These are phyloP conservation scores for Metschnikowia amazonensis DNA, from an alignment of 805 yeast species.

Conservation along the genomic window DNA sequence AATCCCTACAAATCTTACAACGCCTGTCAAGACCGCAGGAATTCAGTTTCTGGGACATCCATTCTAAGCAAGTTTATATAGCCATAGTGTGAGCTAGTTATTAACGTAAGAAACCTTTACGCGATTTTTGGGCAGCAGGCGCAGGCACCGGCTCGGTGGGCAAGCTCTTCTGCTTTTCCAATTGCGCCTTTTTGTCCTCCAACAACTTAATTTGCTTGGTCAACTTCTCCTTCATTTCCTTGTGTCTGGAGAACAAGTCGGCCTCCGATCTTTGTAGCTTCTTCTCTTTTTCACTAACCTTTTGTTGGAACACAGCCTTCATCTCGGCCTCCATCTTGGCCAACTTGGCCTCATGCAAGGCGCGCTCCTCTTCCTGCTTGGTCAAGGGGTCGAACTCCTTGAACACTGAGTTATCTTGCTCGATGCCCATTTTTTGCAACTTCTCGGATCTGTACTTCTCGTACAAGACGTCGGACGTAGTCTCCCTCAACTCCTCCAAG, in stretches of 20 bases:
- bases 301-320: conserved; percentile 94
- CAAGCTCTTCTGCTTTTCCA: conserved; percentile 58
- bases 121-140: conserved; percentile 45
- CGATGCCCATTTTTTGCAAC: conserved; percentile 75
- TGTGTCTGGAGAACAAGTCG: conserved; percentile 90
- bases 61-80: conserved; percentile 1
- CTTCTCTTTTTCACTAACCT: conserved; percentile 95
- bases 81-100: not conserved
- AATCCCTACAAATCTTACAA: no score
- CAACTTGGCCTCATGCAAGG: conserved; percentile 88
- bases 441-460: conserved; percentile 88
- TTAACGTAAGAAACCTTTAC: conserved; percentile 78
- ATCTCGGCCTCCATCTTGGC: conserved; percentile 94
- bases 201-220: conserved; percentile 81
- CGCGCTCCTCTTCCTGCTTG: conserved; percentile 91
- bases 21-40: no score
- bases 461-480: conserved; percentile 69
- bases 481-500: conserved; percentile 90
- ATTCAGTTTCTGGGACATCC: not conserved
- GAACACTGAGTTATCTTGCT: conserved; percentile 91
- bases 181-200: conserved; percentile 83
- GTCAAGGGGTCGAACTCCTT: conserved; percentile 89
- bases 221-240: conserved; percentile 94
- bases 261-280: conserved; percentile 95
- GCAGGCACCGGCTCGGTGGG: conserved; percentile 51